Evolutionary conservation across 2,329 filamentous ascomycete genomes (phyloP).

Genomic region (Colletotrichum sp.): DNA sequence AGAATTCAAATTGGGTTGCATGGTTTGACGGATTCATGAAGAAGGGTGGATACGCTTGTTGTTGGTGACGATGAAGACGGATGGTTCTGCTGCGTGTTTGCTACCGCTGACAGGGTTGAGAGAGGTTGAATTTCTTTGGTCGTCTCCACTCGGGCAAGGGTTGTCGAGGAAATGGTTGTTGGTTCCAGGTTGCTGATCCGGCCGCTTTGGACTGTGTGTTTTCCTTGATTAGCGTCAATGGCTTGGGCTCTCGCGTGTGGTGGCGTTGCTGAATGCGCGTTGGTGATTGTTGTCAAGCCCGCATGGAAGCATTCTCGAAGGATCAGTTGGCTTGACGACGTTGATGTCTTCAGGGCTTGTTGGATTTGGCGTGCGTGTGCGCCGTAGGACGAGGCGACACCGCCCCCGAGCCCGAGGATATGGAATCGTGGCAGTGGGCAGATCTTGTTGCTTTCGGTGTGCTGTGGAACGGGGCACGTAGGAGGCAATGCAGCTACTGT

Average conservation of each 20-base stretch:
- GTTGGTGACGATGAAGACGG: not conserved
- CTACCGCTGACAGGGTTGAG: not conserved
- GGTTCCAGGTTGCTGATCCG: not conserved
- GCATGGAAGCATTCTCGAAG: conserved; percentile 1
- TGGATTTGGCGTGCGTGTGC: not conserved
- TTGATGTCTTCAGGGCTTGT: not conserved
- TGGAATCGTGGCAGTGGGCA: not conserved
- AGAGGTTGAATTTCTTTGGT: not conserved
- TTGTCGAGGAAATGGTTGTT: not conserved
- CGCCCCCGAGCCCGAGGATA: not conserved
- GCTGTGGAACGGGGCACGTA: not conserved
- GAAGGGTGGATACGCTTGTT: not conserved
- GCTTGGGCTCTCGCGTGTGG: not conserved
- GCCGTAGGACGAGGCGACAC: not conserved
- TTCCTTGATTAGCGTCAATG: not conserved
- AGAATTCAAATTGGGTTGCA: not conserved
- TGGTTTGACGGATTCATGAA: not conserved
- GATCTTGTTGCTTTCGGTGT: not conserved
- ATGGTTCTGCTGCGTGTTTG: not conserved
- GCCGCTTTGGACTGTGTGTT: not conserved
- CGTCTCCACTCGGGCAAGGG: not conserved
- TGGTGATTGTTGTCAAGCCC: not conserved
- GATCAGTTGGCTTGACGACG: not conserved
- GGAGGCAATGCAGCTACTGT: not conserved
- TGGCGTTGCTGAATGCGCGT: not conserved